Conservation (phyloP, 768 basidiomycete species). For the Pulveroboletus ravenelii region DNA sequence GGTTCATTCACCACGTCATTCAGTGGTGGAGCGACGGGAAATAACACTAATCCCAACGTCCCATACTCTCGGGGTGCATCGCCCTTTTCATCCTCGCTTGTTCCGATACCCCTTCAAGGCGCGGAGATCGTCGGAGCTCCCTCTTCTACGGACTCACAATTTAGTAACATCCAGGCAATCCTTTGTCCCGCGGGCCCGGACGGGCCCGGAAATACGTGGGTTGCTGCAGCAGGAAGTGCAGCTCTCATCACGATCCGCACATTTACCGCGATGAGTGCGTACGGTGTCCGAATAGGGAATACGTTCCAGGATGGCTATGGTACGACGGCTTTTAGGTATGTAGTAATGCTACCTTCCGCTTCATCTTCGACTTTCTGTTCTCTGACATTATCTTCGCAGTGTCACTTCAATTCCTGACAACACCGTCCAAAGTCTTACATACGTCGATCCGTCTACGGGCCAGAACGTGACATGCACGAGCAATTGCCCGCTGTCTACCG, state of each 20-base stretch:
- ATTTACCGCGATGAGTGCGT: slow-evolving; percentile 68
- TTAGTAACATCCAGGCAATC: slow-evolving; percentile 60
- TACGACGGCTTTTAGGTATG: slow-evolving; percentile 83
- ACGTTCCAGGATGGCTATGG: slow-evolving; percentile 78
- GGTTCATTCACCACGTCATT: slow-evolving; percentile 85
- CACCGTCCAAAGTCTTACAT: slow-evolving; percentile 68
- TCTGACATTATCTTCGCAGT: slow-evolving; percentile 38
- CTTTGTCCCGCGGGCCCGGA: slow-evolving; percentile 85
- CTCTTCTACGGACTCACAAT: slow-evolving; percentile 55
- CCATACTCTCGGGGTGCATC: slow-evolving; percentile 79
- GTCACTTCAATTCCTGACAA: slow-evolving; percentile 89
- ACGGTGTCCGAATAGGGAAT: slow-evolving; percentile 87
- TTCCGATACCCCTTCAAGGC: slow-evolving; percentile 65
- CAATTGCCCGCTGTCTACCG: slow-evolving; percentile 74
- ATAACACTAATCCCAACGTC: slow-evolving; percentile 79
- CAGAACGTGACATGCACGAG: slow-evolving; percentile 73
- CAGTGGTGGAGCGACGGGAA: slow-evolving; percentile 44
- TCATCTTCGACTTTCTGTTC: neutral
- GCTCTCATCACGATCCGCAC: slow-evolving; percentile 75
- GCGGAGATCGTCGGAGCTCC: slow-evolving; percentile 59
- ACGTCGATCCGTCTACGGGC: slow-evolving; percentile 69
- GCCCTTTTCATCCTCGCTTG: slow-evolving; percentile 85
- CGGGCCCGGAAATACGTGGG: slow-evolving; percentile 80
- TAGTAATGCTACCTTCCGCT: neutral
- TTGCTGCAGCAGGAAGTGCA: slow-evolving; percentile 63